Conservation (phyloP, 2,329 filamentous ascomycete species). For the Cordyceps pruinosa region DNA sequence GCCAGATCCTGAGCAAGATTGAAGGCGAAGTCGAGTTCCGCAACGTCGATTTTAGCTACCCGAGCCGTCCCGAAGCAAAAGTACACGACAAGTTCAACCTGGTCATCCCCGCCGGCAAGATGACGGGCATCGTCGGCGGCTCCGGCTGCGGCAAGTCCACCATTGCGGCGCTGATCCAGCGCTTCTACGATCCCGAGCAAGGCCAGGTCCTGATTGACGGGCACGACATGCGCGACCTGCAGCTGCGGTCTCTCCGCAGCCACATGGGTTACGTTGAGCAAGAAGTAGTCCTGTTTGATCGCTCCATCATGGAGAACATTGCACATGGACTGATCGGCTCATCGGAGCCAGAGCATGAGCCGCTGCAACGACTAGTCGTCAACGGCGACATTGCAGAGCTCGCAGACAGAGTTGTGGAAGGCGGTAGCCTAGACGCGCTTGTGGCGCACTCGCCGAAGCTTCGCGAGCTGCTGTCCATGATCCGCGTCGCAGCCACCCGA, state of each 20-base stretch:
- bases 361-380: slow-evolving; percentile 33
- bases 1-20: slow-evolving; percentile 30
- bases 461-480: slow-evolving; percentile 8
- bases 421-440: neutral
- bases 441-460: neutral
- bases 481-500: slow-evolving; percentile 5
- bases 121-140: slow-evolving; percentile 63
- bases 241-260: slow-evolving; percentile 49
- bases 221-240: slow-evolving; percentile 42
- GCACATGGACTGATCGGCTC: slow-evolving; percentile 34
- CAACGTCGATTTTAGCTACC: slow-evolving; percentile 32
- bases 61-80: slow-evolving; percentile 42
- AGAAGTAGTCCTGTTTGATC: slow-evolving; percentile 55
- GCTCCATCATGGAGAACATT: slow-evolving; percentile 48
- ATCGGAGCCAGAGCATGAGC: slow-evolving; percentile 39
- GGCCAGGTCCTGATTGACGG: slow-evolving; percentile 34
- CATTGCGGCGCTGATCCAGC: slow-evolving; percentile 56
- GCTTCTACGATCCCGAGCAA: slow-evolving; percentile 52
- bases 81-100: slow-evolving; percentile 50
- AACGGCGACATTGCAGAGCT: slow-evolving; percentile 38
- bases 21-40: slow-evolving; percentile 20
- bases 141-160: slow-evolving; percentile 65
- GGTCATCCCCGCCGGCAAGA: slow-evolving; percentile 48
- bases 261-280: slow-evolving; percentile 55
- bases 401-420: slow-evolving; percentile 25